Conservation (phyloP, 2,329 filamentous ascomycete species). For the Ophiocordyceps camponoti-saundersi region DNA sequence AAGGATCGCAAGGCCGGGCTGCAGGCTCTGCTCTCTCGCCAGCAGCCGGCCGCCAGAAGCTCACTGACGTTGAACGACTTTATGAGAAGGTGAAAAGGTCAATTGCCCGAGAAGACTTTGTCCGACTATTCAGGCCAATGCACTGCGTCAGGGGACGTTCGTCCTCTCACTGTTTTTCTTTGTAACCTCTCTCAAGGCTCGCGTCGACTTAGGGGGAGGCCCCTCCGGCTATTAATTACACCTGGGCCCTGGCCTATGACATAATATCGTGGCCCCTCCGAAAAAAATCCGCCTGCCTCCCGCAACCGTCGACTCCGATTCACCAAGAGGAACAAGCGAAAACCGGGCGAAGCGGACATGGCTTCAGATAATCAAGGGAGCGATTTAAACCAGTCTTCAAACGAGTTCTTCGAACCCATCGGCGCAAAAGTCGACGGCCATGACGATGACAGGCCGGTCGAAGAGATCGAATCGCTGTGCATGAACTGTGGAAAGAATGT, state of each 20-base stretch:
- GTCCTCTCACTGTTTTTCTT: not conserved
- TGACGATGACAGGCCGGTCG: constrained; percentile 37
- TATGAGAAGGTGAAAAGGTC: constrained; percentile 19
- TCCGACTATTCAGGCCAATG: no score
- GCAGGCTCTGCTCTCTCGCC: constrained; percentile 42
- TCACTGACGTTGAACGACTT: constrained; percentile 39
- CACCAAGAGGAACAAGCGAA: not conserved
- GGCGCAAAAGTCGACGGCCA: constrained; percentile 40
- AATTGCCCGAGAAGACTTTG: not conserved
- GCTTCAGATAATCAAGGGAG: constrained; percentile 16
- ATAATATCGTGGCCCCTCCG: constrained; percentile 1
- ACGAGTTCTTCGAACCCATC: constrained; percentile 45
- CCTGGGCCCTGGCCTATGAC: not conserved
- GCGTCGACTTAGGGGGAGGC: not conserved
- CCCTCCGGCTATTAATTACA: not conserved
- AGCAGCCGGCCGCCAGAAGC: constrained; percentile 25
- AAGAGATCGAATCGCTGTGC: constrained; percentile 63
- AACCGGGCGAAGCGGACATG: not conserved
- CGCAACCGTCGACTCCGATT: constrained; percentile 3
- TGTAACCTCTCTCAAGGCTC: not conserved
- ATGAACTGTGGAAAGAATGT: constrained; percentile 77
- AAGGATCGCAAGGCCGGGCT: constrained; percentile 48
- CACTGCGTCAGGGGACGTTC: no score
- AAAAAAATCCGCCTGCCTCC: constrained; percentile 4
- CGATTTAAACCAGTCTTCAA: constrained; percentile 18